Percentiles rank a stretch among this genome's conserved stretches.
Conservation (phyloP, 208 protist species). For the Angomonas ambiguus region DNA sequence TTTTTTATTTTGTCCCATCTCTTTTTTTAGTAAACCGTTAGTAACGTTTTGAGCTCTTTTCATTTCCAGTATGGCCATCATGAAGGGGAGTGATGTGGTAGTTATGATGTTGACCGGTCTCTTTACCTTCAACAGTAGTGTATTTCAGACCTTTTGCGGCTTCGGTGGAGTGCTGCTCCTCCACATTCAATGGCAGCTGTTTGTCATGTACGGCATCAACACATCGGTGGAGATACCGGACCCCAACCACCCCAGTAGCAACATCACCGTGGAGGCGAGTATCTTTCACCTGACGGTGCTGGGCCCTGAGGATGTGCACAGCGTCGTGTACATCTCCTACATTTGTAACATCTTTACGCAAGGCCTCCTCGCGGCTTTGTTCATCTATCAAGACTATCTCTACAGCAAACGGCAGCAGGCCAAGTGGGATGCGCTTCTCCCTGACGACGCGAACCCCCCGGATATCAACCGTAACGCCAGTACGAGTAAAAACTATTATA, state of each 20-base stretch:
- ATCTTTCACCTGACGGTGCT: constrained; percentile 19
- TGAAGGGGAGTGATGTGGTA: constrained; percentile 8
- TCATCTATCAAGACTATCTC: constrained; percentile 25
- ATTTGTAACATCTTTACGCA: constrained; percentile 30
- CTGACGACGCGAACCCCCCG: background rate
- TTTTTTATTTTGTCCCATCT: too few species aligned
- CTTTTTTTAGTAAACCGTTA: too few species aligned
- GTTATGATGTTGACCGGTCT: constrained; percentile 9
- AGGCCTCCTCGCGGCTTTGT: constrained; percentile 9
- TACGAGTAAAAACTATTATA: constrained; percentile 9
- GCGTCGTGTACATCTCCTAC: constrained; percentile 26
- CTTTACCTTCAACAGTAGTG: constrained; percentile 14
- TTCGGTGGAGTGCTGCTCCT: constrained; percentile 19
- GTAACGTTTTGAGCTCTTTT: too few species aligned
- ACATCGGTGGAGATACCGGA: background rate
- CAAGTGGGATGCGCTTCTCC: background rate
- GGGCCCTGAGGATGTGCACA: constrained; percentile 20
- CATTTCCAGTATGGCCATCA: constrained; percentile 3
- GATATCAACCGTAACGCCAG: constrained; percentile 1
- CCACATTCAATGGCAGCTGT: constrained; percentile 18
- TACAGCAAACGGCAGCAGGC: background rate
- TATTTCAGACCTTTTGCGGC: constrained; percentile 17
- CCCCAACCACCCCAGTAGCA: background rate
- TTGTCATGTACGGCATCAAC: constrained; percentile 2
- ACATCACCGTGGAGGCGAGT: background rate